phyloP scores from a whole-genome alignment of 345 rosid genomes.

The Zanthoxylum bungeanum region DNA sequence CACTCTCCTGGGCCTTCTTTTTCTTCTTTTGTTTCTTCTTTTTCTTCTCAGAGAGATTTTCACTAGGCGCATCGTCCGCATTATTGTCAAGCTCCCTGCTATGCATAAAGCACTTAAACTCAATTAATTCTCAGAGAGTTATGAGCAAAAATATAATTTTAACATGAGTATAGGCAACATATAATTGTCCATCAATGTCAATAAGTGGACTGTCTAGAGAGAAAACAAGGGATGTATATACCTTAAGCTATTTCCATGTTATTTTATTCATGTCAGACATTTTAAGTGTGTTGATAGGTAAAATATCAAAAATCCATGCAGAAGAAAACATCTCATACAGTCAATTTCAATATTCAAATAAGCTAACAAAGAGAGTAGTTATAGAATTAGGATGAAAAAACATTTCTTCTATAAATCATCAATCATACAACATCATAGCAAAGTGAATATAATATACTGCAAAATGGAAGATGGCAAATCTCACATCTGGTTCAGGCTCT shows the following conservation, averaged over 20 bases:
- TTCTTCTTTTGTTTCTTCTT: conserved; percentile 69
- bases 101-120: conserved; percentile 14
- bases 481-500: conserved; percentile 40
- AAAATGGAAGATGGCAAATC: conserved; percentile 14
- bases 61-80: conserved; percentile 28
- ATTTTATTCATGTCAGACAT: background rate
- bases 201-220: background rate
- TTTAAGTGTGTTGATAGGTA: background rate
- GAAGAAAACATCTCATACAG: background rate
- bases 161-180: background rate
- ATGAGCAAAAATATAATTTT: background rate
- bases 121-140: background rate
- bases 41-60: conserved; percentile 47
- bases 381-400: background rate
- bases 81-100: conserved; percentile 31
- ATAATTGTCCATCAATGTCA: background rate
- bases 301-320: background rate
- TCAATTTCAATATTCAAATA: background rate
- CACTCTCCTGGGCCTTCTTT: conserved; percentile 50
- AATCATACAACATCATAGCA: background rate
- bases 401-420: too few relatives aligned
- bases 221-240: background rate
- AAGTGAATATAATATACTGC: background rate
- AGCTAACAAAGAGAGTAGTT: background rate
- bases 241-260: background rate